These are phyloP conservation scores for Fusarium hainanense DNA, from an alignment of 2,329 filamentous ascomycete genomes.

Conservation along the genomic window DNA sequence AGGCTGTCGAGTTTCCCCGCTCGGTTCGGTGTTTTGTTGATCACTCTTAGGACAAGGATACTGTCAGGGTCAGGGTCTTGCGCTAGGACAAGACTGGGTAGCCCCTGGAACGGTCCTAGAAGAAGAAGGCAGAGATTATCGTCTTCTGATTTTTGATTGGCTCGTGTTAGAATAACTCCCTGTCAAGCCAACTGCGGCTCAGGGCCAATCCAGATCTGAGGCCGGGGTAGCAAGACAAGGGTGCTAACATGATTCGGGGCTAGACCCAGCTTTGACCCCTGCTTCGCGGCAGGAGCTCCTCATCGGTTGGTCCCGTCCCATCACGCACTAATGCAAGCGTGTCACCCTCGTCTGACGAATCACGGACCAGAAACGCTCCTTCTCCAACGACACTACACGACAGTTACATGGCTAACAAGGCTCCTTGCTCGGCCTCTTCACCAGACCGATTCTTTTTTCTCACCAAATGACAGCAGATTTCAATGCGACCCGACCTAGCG, in stretches of 20 bases:
- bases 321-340: conserved; percentile 58
- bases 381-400: conserved; percentile 41
- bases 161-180: not conserved
- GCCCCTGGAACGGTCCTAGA: conserved; percentile 24
- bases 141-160: conserved; percentile 23
- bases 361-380: conserved; percentile 40
- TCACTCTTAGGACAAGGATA: conserved; percentile 3
- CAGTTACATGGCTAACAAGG: conserved; percentile 5
- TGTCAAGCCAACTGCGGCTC: conserved; percentile 41
- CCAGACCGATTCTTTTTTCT: conserved; percentile 40
- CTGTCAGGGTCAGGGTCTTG: conserved; percentile 18
- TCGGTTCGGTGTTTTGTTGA: conserved; percentile 25
- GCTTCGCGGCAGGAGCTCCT: conserved; percentile 50
- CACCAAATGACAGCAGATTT: conserved; percentile 18
- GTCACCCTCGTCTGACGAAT: conserved; percentile 57
- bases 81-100: conserved; percentile 21
- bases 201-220: conserved; percentile 56
- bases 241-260: not conserved
- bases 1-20: conserved; percentile 30
- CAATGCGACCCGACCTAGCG: conserved; percentile 13
- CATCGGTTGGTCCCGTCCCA: conserved; percentile 60
- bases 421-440: conserved; percentile 32
- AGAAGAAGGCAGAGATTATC: conserved; percentile 18
- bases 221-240: conserved; percentile 44
- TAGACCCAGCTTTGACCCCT: conserved; percentile 30